Percentiles rank a stretch among this genome's conserved stretches.
These are phyloP conservation scores for Torrubiellomyces zombiae DNA, from an alignment of 2,329 filamentous ascomycete genomes.

Conservation along the genomic window DNA sequence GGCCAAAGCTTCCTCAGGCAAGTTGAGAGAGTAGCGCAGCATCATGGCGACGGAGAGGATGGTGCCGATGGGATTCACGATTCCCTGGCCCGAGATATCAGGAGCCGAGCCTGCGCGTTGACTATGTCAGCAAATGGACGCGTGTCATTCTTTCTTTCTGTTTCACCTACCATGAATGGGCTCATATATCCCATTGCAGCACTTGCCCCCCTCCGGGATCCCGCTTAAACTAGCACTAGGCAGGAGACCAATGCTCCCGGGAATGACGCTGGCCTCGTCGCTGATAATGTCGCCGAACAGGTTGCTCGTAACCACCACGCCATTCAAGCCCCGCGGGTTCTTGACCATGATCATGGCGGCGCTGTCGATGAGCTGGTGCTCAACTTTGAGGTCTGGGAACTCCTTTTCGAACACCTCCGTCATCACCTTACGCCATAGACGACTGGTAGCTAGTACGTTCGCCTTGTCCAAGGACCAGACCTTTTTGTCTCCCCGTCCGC, in stretches of 20 bases:
- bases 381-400: constrained; percentile 71
- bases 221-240: constrained; percentile 78
- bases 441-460: constrained; percentile 80
- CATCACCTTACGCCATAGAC: constrained; percentile 79
- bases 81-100: constrained; percentile 80
- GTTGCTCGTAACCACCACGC: constrained; percentile 84
- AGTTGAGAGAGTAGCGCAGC: constrained; percentile 78
- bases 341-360: constrained; percentile 98
- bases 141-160: no score
- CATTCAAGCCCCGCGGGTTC: constrained; percentile 76
- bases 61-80: constrained; percentile 73
- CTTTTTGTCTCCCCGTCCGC: constrained; percentile 48
- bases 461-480: constrained; percentile 91
- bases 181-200: constrained; percentile 91
- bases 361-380: constrained; percentile 85
- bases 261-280: constrained; percentile 89
- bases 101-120: constrained; percentile 57
- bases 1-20: constrained; percentile 57
- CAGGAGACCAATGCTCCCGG: constrained; percentile 73
- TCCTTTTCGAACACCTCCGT: constrained; percentile 72
- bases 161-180: constrained; percentile 78
- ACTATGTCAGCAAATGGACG: no score
- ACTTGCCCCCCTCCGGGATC: constrained; percentile 68
- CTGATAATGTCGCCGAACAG: constrained; percentile 92
- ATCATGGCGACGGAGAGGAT: constrained; percentile 92